A percentile compares a stretch with the other conserved stretches of the same genome.
Conservation (phyloP, 2,329 filamentous ascomycete genomes). For the Calycina herbarum region DNA sequence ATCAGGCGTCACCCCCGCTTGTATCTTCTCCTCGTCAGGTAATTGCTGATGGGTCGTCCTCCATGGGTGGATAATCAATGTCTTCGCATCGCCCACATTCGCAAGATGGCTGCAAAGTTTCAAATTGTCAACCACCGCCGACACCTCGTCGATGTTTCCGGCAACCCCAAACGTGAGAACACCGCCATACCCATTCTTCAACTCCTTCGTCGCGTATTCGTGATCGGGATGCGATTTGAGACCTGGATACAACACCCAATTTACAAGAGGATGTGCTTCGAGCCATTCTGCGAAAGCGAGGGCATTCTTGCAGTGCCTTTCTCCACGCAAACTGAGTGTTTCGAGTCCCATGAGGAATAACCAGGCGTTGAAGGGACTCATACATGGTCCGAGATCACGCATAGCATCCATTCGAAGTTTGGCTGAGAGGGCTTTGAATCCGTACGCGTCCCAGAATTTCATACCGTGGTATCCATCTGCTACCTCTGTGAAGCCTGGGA, state of each 20-base stretch:
- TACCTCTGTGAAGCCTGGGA: constrained; percentile 67
- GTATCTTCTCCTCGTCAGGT: constrained; percentile 57
- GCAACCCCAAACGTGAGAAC: constrained; percentile 69
- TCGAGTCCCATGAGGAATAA: constrained; percentile 66
- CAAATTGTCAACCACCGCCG: constrained; percentile 67
- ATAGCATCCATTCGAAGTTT: constrained; percentile 67
- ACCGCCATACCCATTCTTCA: constrained; percentile 64
- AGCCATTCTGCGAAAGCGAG: constrained; percentile 64
- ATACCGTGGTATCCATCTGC: constrained; percentile 63
- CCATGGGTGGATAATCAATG: constrained; percentile 67
- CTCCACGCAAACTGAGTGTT: constrained; percentile 63
- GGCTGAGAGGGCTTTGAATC: constrained; percentile 62
- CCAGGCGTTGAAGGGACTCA: constrained; percentile 69
- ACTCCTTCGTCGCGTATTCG: constrained; percentile 63
- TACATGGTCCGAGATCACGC: constrained; percentile 61
- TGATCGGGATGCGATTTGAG: constrained; percentile 62
- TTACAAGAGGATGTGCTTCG: constrained; percentile 62
- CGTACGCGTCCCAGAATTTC: constrained; percentile 68
- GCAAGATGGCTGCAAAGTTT: constrained; percentile 69
- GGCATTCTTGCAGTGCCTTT: constrained; percentile 65
- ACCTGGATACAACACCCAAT: constrained; percentile 70
- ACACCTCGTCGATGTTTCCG: constrained; percentile 61
- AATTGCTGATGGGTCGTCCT: constrained; percentile 68
- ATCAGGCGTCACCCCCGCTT: constrained; percentile 61
- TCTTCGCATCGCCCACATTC: constrained; percentile 64